Evolutionary conservation across 2,329 filamentous ascomycete species (phyloP).

Genomic region (Fusarium dimerum): DNA sequence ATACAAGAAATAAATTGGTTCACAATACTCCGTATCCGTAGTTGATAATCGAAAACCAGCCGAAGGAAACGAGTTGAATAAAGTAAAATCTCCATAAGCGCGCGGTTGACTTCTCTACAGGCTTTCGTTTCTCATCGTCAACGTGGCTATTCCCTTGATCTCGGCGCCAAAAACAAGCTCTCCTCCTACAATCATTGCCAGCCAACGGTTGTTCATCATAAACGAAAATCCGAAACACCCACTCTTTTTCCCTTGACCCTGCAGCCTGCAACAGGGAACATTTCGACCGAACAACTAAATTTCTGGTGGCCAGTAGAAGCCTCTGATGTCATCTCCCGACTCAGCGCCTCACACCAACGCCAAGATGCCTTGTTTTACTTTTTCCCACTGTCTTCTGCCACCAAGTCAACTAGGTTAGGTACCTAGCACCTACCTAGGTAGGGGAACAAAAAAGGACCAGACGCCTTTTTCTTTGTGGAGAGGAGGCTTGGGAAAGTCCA

Average conservation of each 20-base stretch:
- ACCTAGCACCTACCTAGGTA: too few relatives aligned
- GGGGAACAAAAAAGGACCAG: too few relatives aligned
- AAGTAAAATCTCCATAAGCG: not conserved
- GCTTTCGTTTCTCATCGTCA: not conserved
- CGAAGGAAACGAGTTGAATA: not conserved
- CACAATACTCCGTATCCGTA: too few relatives aligned
- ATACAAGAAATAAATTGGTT: not conserved
- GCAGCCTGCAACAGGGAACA: not conserved
- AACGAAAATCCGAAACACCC: not conserved
- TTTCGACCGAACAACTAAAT: not conserved
- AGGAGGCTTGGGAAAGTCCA: not conserved
- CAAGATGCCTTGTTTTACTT: slow-evolving; percentile 15
- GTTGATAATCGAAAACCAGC: not conserved
- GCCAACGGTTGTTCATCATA: not conserved
- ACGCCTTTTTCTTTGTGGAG: not conserved
- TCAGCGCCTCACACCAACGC: slow-evolving; percentile 8
- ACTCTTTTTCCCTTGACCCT: too few relatives aligned
- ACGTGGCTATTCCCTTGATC: not conserved
- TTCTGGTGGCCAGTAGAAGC: slow-evolving; percentile 31
- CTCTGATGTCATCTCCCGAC: slow-evolving; percentile 37
- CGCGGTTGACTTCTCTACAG: not conserved
- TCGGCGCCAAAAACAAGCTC: not conserved
- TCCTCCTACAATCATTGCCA: not conserved
- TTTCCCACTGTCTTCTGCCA: too few relatives aligned
- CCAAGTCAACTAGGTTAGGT: too few relatives aligned